Conservation (phyloP, 164 flowering plant species). For the Vitis amurensis region DNA sequence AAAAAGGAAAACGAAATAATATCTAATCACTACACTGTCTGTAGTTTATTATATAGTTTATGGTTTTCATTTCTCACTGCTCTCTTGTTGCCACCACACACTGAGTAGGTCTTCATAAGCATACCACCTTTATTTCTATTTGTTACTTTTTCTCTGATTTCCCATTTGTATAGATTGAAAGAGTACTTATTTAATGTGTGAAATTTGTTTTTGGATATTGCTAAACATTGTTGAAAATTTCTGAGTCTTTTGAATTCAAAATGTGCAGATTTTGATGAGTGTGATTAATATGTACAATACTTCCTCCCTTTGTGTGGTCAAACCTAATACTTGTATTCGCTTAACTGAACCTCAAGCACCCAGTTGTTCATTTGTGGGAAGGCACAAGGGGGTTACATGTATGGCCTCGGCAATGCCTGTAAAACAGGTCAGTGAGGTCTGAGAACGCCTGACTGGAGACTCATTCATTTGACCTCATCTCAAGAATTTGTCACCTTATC, state of each 20-base stretch:
- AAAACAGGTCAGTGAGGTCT: constrained; percentile 23
- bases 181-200: no score
- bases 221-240: not conserved
- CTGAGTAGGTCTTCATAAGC: no score
- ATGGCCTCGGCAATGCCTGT: constrained; percentile 52
- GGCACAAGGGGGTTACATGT: constrained; percentile 22
- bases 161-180: no score
- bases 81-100: no score
- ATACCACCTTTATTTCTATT: no score
- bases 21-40: no score
- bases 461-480: constrained; percentile 85
- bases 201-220: not conserved
- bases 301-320: constrained; percentile 22
- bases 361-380: constrained; percentile 28
- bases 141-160: no score
- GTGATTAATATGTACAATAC: constrained; percentile 32
- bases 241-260: not conserved
- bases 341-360: constrained; percentile 9
- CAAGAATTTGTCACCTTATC: constrained; percentile 80
- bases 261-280: constrained; percentile 43
- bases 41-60: no score
- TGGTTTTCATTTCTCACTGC: no score
- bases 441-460: constrained; percentile 54
- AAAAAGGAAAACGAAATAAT: no score
- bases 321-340: constrained; percentile 8